Base-by-base conservation (phyloP, 495 filamentous ascomycete species). In the Lindgomyces ingoldianus region DNA sequence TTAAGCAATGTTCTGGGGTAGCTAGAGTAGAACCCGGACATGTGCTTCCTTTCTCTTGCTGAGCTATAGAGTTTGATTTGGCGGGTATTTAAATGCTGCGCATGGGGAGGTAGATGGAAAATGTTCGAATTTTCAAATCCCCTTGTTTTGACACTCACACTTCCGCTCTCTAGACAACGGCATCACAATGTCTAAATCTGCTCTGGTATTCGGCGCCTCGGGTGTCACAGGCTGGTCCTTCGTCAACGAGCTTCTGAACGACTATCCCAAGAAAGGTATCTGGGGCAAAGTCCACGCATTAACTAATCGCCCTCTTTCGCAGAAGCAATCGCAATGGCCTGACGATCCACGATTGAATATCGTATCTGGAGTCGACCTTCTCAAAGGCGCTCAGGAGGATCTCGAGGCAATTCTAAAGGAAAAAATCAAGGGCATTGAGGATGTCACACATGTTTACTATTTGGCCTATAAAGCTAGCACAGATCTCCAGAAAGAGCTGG, bases 391-490 rank as follows among this genome's bases (percentile, higher is more conserved):
- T 14, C 72, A 76, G 46, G 65, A 76, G 18, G 72, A 74, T n/a
- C 57, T 75, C 12, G 73, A 73, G 52, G 22, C 27, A 2, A 30
- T 39, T 22, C 50, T 75, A 36, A 69, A 66, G 41, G 25, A 65
- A 18, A 67, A 74, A 25, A 65, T 76, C 39, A 45, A 70, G 25
- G 63, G 60, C 12, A 57, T 75, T 22, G 68, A 73, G 41, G 67
- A 70, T 25, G 71, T 77, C 12, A 77, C 75, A 24, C 75, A 78
- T 69, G 73, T 77, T 4, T 76, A 74, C 62, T 77, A 74, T 55
- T 42, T 75, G 19, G 73, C 73, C 33, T 76, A 76, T 64, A 76
- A 76, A 46, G 71, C 68, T 0, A 52, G 33, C 41, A 67, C 53
- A 29, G 74, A 77, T 45, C 19, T 70, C n/a, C 53, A 72, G 18